Base-by-base conservation (phyloP, 176 grass and related monocot genomes). In the Cenchrus americanus region DNA sequence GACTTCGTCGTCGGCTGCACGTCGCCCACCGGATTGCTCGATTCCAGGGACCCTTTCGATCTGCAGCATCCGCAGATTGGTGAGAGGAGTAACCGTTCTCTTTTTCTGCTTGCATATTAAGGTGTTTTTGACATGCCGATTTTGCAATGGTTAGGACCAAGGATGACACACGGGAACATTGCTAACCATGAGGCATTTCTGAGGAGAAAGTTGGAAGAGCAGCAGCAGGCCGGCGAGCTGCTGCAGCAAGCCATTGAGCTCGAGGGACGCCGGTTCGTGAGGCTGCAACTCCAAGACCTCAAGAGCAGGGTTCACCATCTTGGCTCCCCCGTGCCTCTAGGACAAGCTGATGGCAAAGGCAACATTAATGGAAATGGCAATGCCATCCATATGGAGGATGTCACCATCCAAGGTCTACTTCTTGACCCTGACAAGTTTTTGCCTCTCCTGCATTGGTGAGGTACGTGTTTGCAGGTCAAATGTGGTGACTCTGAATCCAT, bases 201-300 rank as follows among this genome's bases (percentile, higher is more conserved):
- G 75, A 89, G 81, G 66, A 97, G 90, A 81, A 94, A 93, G 49
- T 78, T 93, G 10, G 86, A 97, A 34, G 90, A 92, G 71, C 89
- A 88, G 76, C 89, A 94, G 47, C 91, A 92, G 40, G 90, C 82
- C 19, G 77, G 73, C 5, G 95, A 97, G 78, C 44, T 92, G 78
- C 44, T 92, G 68, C 86, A 92, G 73, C 91, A 94, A 68, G 94
- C 91, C 22, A 92, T 97, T 10, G 82, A 89, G 41, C 51, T 89
- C 18, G 82, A 89, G 27, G 19, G 22, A 2, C 51, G 69, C 18
- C 48, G 82, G 3, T 75, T 84, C 76, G 76, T 84, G 76, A 61
- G 61, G 27, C 61, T 89, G 69, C 76, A 89, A 0, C 77, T 86
- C 1, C 82, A 81, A 22, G 82, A 89, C 41, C 82, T 89, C 68